These are phyloP conservation scores for Hypoxylon sp. DNA, from an alignment of 2,329 filamentous ascomycete species.

Conservation along the genomic window DNA sequence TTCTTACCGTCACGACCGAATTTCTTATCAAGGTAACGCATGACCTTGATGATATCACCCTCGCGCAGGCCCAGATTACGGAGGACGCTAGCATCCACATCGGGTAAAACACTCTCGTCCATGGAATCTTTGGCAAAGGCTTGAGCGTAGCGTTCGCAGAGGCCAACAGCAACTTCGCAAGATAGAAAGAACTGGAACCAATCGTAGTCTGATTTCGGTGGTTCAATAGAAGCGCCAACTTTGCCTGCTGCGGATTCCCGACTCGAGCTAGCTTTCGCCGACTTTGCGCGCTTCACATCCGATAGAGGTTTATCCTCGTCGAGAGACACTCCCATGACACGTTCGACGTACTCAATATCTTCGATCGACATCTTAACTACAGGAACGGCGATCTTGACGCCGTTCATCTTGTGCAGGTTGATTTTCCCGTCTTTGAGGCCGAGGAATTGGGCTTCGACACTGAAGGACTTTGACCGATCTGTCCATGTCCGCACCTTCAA, in stretches of 20 bases:
- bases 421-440: slow-evolving; percentile 96
- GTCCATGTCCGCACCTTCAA: slow-evolving; percentile 91
- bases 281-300: slow-evolving; percentile 72
- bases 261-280: slow-evolving; percentile 44
- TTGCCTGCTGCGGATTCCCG: slow-evolving; percentile 46
- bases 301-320: slow-evolving; percentile 95
- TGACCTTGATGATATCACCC: slow-evolving; percentile 95
- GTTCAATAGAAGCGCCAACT: slow-evolving; percentile 70
- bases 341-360: slow-evolving; percentile 95
- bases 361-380: slow-evolving; percentile 94
- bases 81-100: slow-evolving; percentile 84
- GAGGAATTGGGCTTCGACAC: slow-evolving; percentile 95
- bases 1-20: slow-evolving; percentile 73
- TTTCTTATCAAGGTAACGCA: slow-evolving; percentile 85
- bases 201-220: slow-evolving; percentile 80
- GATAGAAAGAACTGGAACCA: slow-evolving; percentile 99
- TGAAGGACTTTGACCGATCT: slow-evolving; percentile 94
- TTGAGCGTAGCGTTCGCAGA: slow-evolving; percentile 93
- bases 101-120: slow-evolving; percentile 90
- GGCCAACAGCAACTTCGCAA: slow-evolving; percentile 88
- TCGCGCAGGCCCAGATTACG: slow-evolving; percentile 93
- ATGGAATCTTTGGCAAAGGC: slow-evolving; percentile 92
- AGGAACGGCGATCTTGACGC: slow-evolving; percentile 97
- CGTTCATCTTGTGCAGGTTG: slow-evolving; percentile 96
- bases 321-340: slow-evolving; percentile 83